Percentiles rank a stretch among this genome's conserved stretches.
Conservation (phyloP, 1,139 yeast genomes). For the Tardiomyces depauwii region DNA sequence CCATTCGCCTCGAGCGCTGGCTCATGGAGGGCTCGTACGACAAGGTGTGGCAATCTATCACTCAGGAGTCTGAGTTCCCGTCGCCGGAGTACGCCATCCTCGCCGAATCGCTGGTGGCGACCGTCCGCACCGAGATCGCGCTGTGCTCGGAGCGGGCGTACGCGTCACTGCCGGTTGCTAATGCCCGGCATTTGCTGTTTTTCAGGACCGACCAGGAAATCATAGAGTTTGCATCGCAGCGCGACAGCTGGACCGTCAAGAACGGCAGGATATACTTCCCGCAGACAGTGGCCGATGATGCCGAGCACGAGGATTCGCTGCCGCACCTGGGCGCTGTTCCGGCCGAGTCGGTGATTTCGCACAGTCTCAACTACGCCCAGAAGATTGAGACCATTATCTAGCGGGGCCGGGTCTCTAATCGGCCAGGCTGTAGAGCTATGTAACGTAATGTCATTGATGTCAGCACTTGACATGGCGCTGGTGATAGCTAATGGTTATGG, state of each 20-base stretch:
- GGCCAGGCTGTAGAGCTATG: background rate
- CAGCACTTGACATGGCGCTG: background rate
- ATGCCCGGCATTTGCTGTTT: slow-evolving; percentile 73
- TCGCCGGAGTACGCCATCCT: slow-evolving; percentile 33
- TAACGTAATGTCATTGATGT: background rate
- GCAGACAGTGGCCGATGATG: slow-evolving; percentile 16
- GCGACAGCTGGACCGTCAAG: slow-evolving; percentile 50
- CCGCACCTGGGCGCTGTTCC: slow-evolving; percentile 18
- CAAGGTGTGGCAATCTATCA: slow-evolving; percentile 74
- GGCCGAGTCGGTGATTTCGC: slow-evolving; percentile 39
- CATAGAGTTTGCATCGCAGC: slow-evolving; percentile 44
- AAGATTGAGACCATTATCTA: slow-evolving; percentile 81
- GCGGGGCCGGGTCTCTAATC: no score
- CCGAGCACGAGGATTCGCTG: slow-evolving; percentile 9
- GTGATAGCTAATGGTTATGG: background rate
- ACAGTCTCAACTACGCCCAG: slow-evolving; percentile 67
- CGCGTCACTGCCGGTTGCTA: slow-evolving; percentile 61
- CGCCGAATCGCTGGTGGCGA: slow-evolving; percentile 46
- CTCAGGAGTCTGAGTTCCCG: slow-evolving; percentile 35
- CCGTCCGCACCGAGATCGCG: slow-evolving; percentile 84
- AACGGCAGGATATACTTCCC: slow-evolving; percentile 53
- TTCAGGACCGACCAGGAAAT: slow-evolving; percentile 60
- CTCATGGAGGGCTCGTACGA: slow-evolving; percentile 95
- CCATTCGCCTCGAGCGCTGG: slow-evolving; percentile 83
- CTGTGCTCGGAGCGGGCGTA: slow-evolving; percentile 75